These are phyloP conservation scores for Tilletiopsis washingtonensis DNA, from an alignment of 1,284 basidiomycete species.

Conservation along the genomic window DNA sequence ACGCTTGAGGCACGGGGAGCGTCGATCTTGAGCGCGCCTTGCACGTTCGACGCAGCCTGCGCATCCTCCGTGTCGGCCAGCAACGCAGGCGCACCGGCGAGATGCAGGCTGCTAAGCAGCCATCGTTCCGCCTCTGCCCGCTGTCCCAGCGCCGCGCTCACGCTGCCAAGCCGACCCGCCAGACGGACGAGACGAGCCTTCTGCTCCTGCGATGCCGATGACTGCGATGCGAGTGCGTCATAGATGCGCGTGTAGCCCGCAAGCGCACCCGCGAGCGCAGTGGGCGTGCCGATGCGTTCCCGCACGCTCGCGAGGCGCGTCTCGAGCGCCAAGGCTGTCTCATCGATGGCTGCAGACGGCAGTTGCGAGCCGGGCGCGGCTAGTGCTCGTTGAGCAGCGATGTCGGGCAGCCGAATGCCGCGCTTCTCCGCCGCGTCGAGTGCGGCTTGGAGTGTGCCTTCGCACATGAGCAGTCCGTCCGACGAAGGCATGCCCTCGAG, in stretches of 20 bases:
- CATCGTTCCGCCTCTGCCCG: constrained; percentile 20
- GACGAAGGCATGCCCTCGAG: constrained; percentile 13
- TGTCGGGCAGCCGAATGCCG: constrained; percentile 30
- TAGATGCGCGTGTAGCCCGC: constrained; percentile 18
- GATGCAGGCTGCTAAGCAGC: constrained; percentile 17
- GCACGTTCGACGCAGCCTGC: not conserved
- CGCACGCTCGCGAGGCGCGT: constrained; percentile 16
- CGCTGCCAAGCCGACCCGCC: constrained; percentile 33
- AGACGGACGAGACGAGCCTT: constrained; percentile 15
- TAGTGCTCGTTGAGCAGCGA: constrained; percentile 11
- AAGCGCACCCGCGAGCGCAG: constrained; percentile 3
- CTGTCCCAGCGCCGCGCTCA: constrained; percentile 14
- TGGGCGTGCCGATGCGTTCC: constrained; percentile 11
- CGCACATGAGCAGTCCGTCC: constrained; percentile 27
- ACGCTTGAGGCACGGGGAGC: not conserved
- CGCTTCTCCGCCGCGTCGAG: constrained; percentile 21
- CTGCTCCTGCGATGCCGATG: not conserved
- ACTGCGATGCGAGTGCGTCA: constrained; percentile 9
- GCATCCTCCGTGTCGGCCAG: not conserved
- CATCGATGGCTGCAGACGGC: constrained; percentile 4
- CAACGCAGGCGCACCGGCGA: constrained; percentile 12
- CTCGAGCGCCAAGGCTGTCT: constrained; percentile 14
- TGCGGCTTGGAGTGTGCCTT: constrained; percentile 26
- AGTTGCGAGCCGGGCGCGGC: not conserved
- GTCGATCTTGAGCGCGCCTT: too few relatives aligned